Conservation (phyloP, 345 rosid species). For the Sonneratia alba region DNA sequence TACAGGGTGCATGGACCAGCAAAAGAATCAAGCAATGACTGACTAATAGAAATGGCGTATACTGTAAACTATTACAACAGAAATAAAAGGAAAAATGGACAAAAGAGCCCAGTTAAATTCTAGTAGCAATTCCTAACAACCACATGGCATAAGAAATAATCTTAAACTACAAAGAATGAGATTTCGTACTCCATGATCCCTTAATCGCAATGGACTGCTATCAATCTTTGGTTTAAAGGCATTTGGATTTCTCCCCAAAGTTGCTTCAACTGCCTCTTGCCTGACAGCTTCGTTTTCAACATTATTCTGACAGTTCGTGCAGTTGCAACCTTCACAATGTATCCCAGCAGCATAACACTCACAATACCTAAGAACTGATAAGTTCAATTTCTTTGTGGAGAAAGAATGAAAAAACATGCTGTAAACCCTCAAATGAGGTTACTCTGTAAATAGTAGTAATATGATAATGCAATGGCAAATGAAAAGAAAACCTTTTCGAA, state of each 20-base stretch:
- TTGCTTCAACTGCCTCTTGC: slow-evolving; percentile 46
- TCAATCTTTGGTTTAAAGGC: slow-evolving; percentile 74
- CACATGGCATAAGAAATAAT: background rate
- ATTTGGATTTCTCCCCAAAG: slow-evolving; percentile 62
- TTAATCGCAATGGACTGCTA: slow-evolving; percentile 43
- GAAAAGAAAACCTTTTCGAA: background rate
- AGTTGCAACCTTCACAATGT: slow-evolving; percentile 73
- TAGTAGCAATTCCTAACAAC: background rate
- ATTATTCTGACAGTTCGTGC: slow-evolving; percentile 66
- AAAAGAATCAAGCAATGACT: background rate
- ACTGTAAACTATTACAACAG: background rate
- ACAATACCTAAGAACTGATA: slow-evolving; percentile 50
- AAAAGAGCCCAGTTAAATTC: background rate
- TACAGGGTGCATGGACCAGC: background rate
- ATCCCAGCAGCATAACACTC: slow-evolving; percentile 80
- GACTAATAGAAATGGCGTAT: background rate
- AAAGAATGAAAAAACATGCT: background rate
- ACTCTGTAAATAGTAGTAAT: background rate
- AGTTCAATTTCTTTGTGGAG: background rate
- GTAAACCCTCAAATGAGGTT: background rate
- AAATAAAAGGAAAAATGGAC: background rate
- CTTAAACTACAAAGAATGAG: background rate
- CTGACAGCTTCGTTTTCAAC: slow-evolving; percentile 48
- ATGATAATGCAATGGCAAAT: background rate
- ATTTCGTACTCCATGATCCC: slow-evolving; percentile 32